phyloP scores from a whole-genome alignment of 2,329 filamentous ascomycete genomes.

The Ophiobolus disseminans region DNA sequence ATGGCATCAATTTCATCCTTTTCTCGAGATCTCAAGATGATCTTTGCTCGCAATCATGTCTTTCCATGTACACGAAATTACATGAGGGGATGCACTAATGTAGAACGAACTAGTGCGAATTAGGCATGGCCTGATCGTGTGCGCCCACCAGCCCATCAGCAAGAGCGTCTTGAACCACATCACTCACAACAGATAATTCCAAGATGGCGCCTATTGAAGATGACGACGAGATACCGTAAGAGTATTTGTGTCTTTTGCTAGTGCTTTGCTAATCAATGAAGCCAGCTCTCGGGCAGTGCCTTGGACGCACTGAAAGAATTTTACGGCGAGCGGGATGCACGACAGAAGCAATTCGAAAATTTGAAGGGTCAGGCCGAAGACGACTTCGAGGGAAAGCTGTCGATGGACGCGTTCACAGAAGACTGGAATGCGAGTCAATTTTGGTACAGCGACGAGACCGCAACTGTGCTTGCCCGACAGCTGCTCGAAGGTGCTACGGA shows the following conservation, averaged over 20 bases:
- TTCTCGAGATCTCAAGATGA: no score
- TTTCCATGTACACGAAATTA: no score
- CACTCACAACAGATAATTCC: conserved; percentile 2
- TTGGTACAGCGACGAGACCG: conserved; percentile 81
- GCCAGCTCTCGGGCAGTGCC: conserved; percentile 69
- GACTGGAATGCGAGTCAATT: conserved; percentile 88
- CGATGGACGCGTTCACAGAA: conserved; percentile 76
- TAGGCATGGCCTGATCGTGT: no score
- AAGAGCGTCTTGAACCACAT: conserved; percentile 10
- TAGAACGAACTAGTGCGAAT: no score
- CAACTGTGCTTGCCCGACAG: conserved; percentile 67
- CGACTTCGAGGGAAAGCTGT: conserved; percentile 56
- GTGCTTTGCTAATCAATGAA: conserved; percentile 43
- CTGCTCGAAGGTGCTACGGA: conserved; percentile 67
- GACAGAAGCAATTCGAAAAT: conserved; percentile 70
- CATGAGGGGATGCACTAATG: no score
- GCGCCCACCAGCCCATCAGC: no score
- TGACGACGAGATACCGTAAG: conserved; percentile 48
- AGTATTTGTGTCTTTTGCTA: background rate
- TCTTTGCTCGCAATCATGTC: no score
- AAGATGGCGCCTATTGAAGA: conserved; percentile 37
- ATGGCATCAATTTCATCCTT: no score
- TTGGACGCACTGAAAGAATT: conserved; percentile 76
- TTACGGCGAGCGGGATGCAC: conserved; percentile 73
- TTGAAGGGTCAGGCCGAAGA: conserved; percentile 69